A percentile compares a stretch with the other conserved stretches of the same genome.
These are phyloP conservation scores for Aspergillus aculeatinus DNA, from an alignment of 2,329 filamentous ascomycete genomes.

Conservation along the genomic window DNA sequence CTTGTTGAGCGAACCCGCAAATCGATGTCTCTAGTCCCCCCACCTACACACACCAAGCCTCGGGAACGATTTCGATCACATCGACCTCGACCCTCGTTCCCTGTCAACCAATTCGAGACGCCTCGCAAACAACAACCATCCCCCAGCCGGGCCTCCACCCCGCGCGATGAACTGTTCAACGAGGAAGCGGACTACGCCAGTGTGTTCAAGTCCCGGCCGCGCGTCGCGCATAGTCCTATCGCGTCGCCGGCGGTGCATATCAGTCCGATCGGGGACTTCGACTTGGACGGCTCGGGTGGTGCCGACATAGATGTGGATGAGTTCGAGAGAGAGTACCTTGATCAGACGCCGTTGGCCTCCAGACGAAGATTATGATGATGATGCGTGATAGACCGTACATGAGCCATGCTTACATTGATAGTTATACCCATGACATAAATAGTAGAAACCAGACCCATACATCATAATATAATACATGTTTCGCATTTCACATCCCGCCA, in stretches of 20 bases:
- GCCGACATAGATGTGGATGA: conserved; percentile 20
- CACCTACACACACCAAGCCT: conserved; percentile 22
- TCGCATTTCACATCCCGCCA: background rate
- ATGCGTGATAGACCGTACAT: background rate
- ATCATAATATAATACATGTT: background rate
- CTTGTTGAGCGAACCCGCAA: conserved; percentile 77
- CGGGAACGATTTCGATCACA: conserved; percentile 22
- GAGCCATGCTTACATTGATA: background rate
- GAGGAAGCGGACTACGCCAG: conserved; percentile 73
- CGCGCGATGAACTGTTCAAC: conserved; percentile 68
- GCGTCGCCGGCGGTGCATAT: conserved; percentile 42
- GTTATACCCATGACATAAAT: background rate
- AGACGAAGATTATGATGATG: conserved; percentile 10
- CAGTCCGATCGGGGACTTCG: conserved; percentile 26
- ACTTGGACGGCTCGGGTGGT: conserved; percentile 21
- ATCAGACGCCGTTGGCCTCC: conserved; percentile 23
- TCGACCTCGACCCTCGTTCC: conserved; percentile 43
- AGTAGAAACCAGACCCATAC: background rate
- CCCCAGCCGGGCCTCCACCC: conserved; percentile 44
- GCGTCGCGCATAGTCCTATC: conserved; percentile 72
- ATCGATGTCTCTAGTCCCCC: conserved; percentile 68
- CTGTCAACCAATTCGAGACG: conserved; percentile 58
- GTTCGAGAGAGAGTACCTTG: background rate
- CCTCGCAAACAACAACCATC: conserved; percentile 39
- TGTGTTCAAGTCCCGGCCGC: conserved; percentile 81